A percentile compares a stretch with the other conserved stretches of the same genome.
These are phyloP conservation scores for Rhodosporidiobolus sp. DNA, from an alignment of 768 basidiomycete species.

Conservation along the genomic window DNA sequence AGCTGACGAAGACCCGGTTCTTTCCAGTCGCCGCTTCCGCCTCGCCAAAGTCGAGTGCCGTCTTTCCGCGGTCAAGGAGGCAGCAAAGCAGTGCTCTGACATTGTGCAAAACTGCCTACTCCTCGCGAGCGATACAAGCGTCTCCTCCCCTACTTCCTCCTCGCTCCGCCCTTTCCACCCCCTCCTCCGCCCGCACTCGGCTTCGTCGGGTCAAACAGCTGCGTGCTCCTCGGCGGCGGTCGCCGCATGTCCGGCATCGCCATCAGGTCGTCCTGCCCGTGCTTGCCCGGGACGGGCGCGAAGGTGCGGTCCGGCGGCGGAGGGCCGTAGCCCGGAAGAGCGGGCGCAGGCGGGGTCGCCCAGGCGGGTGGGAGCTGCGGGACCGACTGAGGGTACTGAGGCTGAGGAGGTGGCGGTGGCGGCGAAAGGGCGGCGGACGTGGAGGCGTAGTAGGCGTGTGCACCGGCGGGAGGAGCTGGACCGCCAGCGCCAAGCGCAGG, in stretches of 20 bases:
- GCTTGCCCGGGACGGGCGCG: background rate
- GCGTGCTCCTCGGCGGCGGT: constrained; percentile 30
- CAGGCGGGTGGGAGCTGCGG: background rate
- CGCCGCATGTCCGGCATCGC: constrained; percentile 27
- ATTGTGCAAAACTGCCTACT: too few relatives aligned
- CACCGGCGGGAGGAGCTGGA: background rate
- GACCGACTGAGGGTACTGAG: background rate
- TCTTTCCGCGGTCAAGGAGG: too few relatives aligned
- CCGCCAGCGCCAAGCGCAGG: background rate
- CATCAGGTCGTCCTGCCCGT: background rate
- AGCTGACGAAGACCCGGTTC: background rate
- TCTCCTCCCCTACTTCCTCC: constrained; percentile 14
- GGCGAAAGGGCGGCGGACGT: background rate
- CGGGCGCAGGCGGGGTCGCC: background rate
- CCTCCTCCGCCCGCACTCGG: background rate
- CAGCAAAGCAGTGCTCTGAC: too few relatives aligned
- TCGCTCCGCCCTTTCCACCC: background rate
- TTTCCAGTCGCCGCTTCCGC: too few relatives aligned
- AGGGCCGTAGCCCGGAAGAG: background rate
- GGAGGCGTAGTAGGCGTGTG: background rate
- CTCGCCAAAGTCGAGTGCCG: background rate
- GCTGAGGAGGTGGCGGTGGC: background rate
- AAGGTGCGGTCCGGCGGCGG: background rate
- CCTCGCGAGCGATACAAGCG: too few relatives aligned
- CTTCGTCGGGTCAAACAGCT: constrained; percentile 35